Evolutionary conservation across 148 eudicot genomes (phyloP).

Genomic region (Arctostaphylos glauca): DNA sequence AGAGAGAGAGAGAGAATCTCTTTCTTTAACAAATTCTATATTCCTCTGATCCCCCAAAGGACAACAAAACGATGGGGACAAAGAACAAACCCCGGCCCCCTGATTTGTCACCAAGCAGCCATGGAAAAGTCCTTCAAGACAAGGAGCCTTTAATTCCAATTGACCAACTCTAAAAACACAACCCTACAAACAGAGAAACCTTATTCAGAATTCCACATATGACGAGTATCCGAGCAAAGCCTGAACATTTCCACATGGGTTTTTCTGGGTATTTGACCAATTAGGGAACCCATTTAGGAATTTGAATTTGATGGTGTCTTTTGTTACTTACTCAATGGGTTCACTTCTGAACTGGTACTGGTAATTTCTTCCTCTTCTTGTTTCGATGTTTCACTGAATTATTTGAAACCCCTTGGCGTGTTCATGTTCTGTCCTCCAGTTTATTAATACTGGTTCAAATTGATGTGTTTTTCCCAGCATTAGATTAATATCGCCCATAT

Average conservation of each 20-base stretch:
- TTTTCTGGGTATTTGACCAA: conserved; percentile 17
- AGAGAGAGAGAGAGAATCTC: background rate
- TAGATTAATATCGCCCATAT: background rate
- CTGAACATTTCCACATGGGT: background rate
- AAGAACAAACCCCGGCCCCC: conserved; percentile 16
- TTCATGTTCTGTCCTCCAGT: background rate
- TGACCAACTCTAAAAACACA: conserved; percentile 7
- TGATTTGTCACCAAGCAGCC: conserved; percentile 31
- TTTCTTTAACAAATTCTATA: conserved; percentile 19
- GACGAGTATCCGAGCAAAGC: background rate
- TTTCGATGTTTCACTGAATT: background rate
- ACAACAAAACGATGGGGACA: conserved; percentile 26
- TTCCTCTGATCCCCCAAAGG: conserved; percentile 24
- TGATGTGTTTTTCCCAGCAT: background rate
- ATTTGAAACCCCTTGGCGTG: background rate
- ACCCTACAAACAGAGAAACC: conserved; percentile 8
- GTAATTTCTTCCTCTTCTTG: conserved; percentile 14
- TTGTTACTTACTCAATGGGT: background rate
- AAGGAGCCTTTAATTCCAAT: conserved; percentile 16
- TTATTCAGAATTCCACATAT: conserved; percentile 10
- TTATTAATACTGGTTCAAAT: background rate
- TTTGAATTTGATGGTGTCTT: conserved; percentile 11
- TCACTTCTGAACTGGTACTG: background rate
- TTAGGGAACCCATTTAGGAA: conserved; percentile 14
- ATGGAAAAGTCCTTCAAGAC: conserved; percentile 22